Conservation (phyloP, 495 filamentous ascomycete genomes). For the Darksidea phi region DNA sequence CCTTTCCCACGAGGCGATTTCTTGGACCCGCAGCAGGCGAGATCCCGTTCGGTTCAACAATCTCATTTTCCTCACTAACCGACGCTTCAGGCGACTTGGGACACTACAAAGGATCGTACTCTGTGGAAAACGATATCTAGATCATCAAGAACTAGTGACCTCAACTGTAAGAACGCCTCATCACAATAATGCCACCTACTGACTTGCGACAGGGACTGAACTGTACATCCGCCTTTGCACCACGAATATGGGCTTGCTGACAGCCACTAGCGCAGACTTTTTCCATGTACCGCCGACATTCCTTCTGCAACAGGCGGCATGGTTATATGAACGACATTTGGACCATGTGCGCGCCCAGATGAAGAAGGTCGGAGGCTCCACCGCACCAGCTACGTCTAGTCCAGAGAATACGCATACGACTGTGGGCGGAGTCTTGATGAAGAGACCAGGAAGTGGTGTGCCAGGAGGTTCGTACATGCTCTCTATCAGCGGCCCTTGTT, state of each 20-base stretch:
- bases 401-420: conserved; percentile 42
- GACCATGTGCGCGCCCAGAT: conserved; percentile 88
- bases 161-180: conserved; percentile 66
- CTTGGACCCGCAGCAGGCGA: conserved; percentile 81
- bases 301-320: conserved; percentile 88
- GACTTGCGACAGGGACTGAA: conserved; percentile 65
- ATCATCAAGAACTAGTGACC: conserved; percentile 66
- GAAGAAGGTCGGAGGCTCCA: conserved; percentile 64
- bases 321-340: conserved; percentile 89
- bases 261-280: conserved; percentile 52
- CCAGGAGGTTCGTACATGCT: conserved; percentile 32
- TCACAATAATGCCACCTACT: conserved; percentile 31
- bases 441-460: conserved; percentile 58
- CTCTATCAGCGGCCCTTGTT: background rate
- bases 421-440: conserved; percentile 55
- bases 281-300: conserved; percentile 82
- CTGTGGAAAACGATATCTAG: conserved; percentile 89
- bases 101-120: conserved; percentile 75
- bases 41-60: conserved; percentile 26
- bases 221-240: conserved; percentile 56
- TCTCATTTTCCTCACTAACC: conserved; percentile 5
- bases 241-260: background rate
- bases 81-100: conserved; percentile 61
- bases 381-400: conserved; percentile 50
- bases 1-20: conserved; percentile 87